A percentile compares a stretch with the other conserved stretches of the same genome.
Conservation (phyloP, 768 basidiomycete species). For the Lactifluus subvellereus region DNA sequence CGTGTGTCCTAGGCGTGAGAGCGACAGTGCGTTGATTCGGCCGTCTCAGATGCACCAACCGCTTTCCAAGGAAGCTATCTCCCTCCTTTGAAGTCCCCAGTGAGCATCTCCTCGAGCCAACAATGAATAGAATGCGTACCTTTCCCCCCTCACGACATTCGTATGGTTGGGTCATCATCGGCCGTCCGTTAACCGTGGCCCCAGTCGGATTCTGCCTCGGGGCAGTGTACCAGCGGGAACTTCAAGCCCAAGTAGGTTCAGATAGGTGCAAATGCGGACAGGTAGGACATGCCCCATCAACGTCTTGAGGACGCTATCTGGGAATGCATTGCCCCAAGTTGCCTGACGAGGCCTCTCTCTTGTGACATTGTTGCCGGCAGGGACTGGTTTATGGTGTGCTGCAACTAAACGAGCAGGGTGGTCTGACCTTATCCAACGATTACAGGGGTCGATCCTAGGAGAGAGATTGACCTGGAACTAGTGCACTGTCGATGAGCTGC, state of each 20-base stretch:
- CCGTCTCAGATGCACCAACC: background rate
- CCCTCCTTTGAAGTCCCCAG: background rate
- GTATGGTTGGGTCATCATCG: constrained; percentile 13
- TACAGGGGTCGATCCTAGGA: background rate
- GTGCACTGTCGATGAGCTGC: constrained; percentile 3
- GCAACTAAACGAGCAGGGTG: constrained; percentile 8
- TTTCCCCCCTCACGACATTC: background rate
- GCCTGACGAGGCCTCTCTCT: constrained; percentile 12
- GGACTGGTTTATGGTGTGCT: constrained; percentile 9
- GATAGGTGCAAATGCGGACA: background rate
- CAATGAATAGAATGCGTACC: background rate
- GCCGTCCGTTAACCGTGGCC: constrained; percentile 2
- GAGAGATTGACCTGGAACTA: constrained; percentile 7
- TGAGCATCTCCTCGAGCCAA: background rate
- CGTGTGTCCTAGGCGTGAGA: constrained; percentile 1
- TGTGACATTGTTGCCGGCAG: constrained; percentile 3
- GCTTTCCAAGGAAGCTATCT: constrained; percentile 9
- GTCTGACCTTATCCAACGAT: background rate
- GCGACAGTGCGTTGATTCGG: background rate
- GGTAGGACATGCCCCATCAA: constrained; percentile 7
- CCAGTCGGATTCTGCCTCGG: constrained; percentile 6
- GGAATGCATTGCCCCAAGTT: constrained; percentile 11
- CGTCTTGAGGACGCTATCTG: constrained; percentile 12
- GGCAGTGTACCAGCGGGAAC: constrained; percentile 10
- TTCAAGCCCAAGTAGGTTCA: background rate